Evolutionary conservation across 768 basidiomycete genomes (phyloP).

Genomic region (Tulasnella sp.): DNA sequence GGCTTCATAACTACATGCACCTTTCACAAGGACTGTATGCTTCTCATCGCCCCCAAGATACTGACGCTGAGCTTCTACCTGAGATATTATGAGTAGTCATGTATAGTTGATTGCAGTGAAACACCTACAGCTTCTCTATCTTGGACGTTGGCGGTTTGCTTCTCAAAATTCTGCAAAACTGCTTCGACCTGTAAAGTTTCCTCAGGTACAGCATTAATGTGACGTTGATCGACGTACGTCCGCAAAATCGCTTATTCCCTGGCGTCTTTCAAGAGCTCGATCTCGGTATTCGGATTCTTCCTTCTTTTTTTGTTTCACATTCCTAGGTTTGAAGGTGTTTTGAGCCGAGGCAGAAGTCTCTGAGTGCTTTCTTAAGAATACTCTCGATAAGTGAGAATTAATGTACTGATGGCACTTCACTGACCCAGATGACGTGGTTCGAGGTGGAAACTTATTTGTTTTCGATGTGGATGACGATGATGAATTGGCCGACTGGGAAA

Average conservation of each 20-base stretch:
- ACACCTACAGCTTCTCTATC: conserved; percentile 46
- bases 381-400: background rate
- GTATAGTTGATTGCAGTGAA: background rate
- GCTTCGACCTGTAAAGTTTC: conserved; percentile 48
- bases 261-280: conserved; percentile 59
- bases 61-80: conserved; percentile 62
- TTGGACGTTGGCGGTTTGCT: conserved; percentile 40
- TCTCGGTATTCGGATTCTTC: conserved; percentile 49
- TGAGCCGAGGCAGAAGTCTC: conserved; percentile 23
- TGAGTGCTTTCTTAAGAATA: background rate
- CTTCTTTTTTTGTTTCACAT: conserved; percentile 47
- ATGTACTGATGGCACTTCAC: background rate
- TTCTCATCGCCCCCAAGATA: conserved; percentile 74
- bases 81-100: conserved; percentile 9
- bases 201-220: background rate
- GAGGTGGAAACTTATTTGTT: background rate
- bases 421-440: background rate
- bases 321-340: conserved; percentile 70
- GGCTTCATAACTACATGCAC: conserved; percentile 3
- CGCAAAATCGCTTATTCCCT: conserved; percentile 62
- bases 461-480: background rate
- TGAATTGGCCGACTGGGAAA: conserved; percentile 1
- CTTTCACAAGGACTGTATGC: conserved; percentile 75
- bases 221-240: conserved; percentile 32
- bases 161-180: conserved; percentile 70